phyloP scores from a whole-genome alignment of 75 land plant species.

The Sequoia sempervirens region DNA sequence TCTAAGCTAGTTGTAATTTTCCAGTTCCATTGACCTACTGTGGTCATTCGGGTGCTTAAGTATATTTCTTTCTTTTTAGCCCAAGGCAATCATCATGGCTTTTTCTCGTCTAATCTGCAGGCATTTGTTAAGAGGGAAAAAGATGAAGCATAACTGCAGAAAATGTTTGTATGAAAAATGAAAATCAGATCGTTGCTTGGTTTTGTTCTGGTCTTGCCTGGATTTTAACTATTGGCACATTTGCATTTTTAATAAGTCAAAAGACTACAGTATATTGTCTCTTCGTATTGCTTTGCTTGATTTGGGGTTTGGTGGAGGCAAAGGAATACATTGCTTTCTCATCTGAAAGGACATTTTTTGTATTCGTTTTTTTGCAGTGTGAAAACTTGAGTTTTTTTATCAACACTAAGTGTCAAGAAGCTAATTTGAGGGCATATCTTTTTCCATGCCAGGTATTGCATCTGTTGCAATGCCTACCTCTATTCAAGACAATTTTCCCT shows the following conservation, averaged over 20 bases:
- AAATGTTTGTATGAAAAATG: not conserved
- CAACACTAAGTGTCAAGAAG: not conserved
- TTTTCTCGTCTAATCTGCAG: not conserved
- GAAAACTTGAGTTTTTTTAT: not conserved
- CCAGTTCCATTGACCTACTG: not conserved
- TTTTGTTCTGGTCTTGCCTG: not conserved
- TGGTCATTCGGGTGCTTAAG: not conserved
- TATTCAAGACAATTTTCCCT: slow-evolving; percentile 33
- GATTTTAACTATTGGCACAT: not conserved
- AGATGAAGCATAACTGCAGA: not conserved
- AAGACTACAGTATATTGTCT: not conserved
- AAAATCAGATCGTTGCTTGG: not conserved
- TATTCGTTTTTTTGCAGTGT: not conserved
- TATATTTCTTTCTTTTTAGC: not conserved
- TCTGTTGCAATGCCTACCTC: slow-evolving; percentile 7
- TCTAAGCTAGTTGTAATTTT: not conserved
- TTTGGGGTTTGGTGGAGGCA: not conserved
- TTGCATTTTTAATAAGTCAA: not conserved
- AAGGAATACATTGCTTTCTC: not conserved
- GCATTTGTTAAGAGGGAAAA: not conserved
- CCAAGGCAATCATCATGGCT: not conserved
- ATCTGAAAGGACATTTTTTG: not conserved
- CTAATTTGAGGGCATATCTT: not conserved
- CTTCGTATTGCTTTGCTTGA: not conserved
- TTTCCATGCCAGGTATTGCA: not conserved